phyloP scores from a whole-genome alignment of 345 rosid genomes.

The Excoecaria agallocha region DNA sequence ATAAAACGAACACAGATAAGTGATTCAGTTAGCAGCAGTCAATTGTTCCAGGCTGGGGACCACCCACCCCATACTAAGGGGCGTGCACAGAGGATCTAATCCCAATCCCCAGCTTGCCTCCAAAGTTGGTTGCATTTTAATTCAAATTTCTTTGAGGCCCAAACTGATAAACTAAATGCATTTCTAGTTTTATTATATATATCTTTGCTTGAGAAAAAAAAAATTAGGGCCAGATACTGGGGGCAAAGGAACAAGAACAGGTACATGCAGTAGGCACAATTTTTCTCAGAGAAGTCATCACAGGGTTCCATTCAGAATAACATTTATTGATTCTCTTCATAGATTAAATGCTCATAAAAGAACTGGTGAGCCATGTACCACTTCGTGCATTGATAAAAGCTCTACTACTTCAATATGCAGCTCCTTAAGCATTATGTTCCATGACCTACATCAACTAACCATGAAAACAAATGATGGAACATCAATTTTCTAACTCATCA shows the following conservation, averaged over 20 bases:
- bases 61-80: too few species aligned
- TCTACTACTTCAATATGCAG: not conserved
- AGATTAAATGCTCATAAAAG: not conserved
- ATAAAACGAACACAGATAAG: not conserved
- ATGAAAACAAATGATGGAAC: not conserved
- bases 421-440: not conserved
- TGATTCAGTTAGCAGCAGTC: not conserved
- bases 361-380: not conserved
- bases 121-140: not conserved
- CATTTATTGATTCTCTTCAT: not conserved
- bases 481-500: not conserved
- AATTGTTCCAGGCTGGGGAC: not conserved
- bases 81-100: not conserved
- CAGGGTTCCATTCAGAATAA: not conserved
- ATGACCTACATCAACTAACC: not conserved
- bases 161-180: not conserved
- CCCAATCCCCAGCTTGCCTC: not conserved
- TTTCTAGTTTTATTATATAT: not conserved
- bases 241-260: not conserved
- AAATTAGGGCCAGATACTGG: too few species aligned
- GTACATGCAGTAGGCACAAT: not conserved
- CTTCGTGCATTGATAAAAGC: not conserved
- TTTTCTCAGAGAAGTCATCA: not conserved
- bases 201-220: too few species aligned
- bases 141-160: not conserved